Base-by-base conservation (phyloP, 495 filamentous ascomycete genomes). In the Mytilinidion resinicola region DNA sequence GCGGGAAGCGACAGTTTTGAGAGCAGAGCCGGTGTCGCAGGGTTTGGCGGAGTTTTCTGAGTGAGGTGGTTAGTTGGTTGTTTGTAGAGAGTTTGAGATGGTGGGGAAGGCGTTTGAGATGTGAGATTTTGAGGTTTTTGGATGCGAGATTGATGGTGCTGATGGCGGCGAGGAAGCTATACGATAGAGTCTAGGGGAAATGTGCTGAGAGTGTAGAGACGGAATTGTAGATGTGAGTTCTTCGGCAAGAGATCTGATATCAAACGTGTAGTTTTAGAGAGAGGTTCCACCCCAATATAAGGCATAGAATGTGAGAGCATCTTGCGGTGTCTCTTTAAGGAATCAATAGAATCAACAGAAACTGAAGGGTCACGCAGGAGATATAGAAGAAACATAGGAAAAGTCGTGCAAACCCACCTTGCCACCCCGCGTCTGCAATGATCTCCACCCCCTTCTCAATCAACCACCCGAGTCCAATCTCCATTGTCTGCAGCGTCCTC, bases 31-130 rank as follows among this genome's bases (percentile, higher is more conserved):
- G 1, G 71, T 77, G 61, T 85, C 83, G 68, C 82, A 86, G 12
- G 76, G 79, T 51, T 81, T 76, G 51, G 61, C 71, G 33, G 77
- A 76, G 62, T 78, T 85, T 72, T 86, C 83, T 73, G 79, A 77
- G 38, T 17, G 47, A 47, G 9, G 33, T 35, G 11, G 52, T 56
- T 54, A 60, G 53, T 49, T n/a, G 14, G 34, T 55, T 11, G 39
- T 30, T 30, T 6, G 25, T 30, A 30, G 25, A 30, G 30, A 15
- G 44, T 44, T 46, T 49, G 50, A 25, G 25, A 9, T 20, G 5
- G 30, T 57, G 43, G n/a, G 15, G 21, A 34, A 30, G 20, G 42
- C 9, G 21, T 21, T 1, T 12, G 8, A 4, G 46, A 25, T 48
- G 9, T 5, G 46, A 49, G 9, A 49, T 6, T 2, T 30, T 3